Conservation (phyloP, 139 green algal genomes). For the Chlorella sp. region DNA sequence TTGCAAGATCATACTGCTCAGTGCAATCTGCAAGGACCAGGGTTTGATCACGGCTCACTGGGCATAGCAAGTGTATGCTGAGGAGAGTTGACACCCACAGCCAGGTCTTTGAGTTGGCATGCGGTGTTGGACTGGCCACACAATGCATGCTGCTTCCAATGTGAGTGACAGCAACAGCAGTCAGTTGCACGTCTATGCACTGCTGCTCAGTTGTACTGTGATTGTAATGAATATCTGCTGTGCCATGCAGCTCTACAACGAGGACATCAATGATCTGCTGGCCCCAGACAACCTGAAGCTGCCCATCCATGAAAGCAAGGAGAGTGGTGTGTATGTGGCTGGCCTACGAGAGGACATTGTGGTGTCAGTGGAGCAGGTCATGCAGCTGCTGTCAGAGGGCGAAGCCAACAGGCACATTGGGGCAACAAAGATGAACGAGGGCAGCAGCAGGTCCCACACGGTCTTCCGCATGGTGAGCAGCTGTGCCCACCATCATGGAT, state of each 20-base stretch:
- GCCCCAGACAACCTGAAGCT: slow-evolving; percentile 68
- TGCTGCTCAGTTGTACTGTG: too few relatives aligned
- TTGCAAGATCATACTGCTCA: too few relatives aligned
- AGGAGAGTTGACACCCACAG: too few relatives aligned
- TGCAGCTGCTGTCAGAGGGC: slow-evolving; percentile 72
- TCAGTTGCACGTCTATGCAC: too few relatives aligned
- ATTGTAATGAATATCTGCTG: not conserved
- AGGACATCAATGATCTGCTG: slow-evolving; percentile 95
- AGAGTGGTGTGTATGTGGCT: slow-evolving; percentile 81
- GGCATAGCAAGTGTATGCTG: too few relatives aligned
- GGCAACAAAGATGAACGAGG: slow-evolving; percentile 96
- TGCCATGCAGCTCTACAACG: slow-evolving; percentile 88
- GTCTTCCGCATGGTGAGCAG: slow-evolving; percentile 91
- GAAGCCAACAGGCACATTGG: slow-evolving; percentile 79
- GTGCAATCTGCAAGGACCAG: too few relatives aligned
- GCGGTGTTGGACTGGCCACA: too few relatives aligned
- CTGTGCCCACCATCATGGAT: not conserved
- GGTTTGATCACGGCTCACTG: too few relatives aligned
- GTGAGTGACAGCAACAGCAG: too few relatives aligned
- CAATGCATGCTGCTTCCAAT: too few relatives aligned
- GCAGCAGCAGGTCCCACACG: slow-evolving; percentile 79
- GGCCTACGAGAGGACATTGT: slow-evolving; percentile 94
- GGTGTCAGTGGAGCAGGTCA: slow-evolving; percentile 63
- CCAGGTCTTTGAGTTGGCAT: too few relatives aligned
- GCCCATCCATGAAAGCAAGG: slow-evolving; percentile 76